Conservation (phyloP, 2,329 filamentous ascomycete species). For the Alternaria postmessia region DNA sequence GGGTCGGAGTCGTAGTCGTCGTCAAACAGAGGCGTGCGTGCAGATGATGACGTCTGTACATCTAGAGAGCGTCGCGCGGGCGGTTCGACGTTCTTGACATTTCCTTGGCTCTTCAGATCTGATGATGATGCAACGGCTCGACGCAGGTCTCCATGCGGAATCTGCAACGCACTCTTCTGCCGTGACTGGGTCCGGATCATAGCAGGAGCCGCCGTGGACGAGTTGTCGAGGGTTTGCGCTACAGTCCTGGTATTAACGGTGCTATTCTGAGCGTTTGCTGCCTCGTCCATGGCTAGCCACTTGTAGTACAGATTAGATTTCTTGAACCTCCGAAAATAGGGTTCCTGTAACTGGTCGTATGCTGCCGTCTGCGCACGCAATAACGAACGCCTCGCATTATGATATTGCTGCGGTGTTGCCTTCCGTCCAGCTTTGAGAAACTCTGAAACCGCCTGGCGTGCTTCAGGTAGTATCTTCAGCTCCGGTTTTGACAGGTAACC, state of each 20-base stretch:
- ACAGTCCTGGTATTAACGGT: constrained; percentile 36
- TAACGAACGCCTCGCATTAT: constrained; percentile 80
- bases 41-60: constrained; percentile 58
- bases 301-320: constrained; percentile 96
- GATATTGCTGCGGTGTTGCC: constrained; percentile 83
- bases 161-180: constrained; percentile 46
- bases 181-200: constrained; percentile 60
- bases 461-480: constrained; percentile 75
- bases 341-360: constrained; percentile 82
- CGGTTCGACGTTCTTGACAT: constrained; percentile 55
- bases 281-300: constrained; percentile 87
- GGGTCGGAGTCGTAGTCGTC: constrained; percentile 80
- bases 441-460: constrained; percentile 72
- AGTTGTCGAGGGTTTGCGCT: constrained; percentile 38
- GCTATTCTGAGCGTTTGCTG: constrained; percentile 46
- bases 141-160: constrained; percentile 60
- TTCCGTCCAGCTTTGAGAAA: constrained; percentile 81
- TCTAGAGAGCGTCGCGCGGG: constrained; percentile 75
- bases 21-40: constrained; percentile 72
- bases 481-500: constrained; percentile 85
- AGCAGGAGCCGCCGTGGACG: constrained; percentile 37
- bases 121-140: constrained; percentile 68
- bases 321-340: constrained; percentile 85
- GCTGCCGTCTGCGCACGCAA: constrained; percentile 82
- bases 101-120: constrained; percentile 62